A percentile compares a stretch with the other conserved stretches of the same genome.
phyloP scores from a whole-genome alignment of 352 stramenopile species.

The Globisporangium spinosum region DNA sequence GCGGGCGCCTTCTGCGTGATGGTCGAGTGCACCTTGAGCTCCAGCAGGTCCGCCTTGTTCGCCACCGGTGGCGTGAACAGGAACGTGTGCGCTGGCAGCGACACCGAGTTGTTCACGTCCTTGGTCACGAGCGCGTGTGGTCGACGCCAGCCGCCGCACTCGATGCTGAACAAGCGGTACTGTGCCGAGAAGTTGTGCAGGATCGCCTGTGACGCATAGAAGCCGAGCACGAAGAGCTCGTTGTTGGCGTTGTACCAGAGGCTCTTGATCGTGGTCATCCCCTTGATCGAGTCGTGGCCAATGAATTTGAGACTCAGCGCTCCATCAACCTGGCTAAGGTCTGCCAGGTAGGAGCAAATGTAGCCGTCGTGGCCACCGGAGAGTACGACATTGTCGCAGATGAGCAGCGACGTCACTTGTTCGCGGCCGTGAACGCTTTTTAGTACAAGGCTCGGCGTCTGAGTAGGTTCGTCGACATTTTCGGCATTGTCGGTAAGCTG shows the following conservation, averaged over 20 bases:
- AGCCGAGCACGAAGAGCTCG: slow-evolving; percentile 81
- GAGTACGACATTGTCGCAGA: slow-evolving; percentile 39
- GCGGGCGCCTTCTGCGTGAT: slow-evolving; percentile 1
- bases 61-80: slow-evolving; percentile 59
- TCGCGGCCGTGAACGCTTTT: slow-evolving; percentile 62
- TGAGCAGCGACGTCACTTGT: slow-evolving; percentile 58
- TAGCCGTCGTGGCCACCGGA: slow-evolving; percentile 82
- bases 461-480: not conserved
- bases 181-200: slow-evolving; percentile 71
- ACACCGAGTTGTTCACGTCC: slow-evolving; percentile 1
- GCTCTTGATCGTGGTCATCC: slow-evolving; percentile 71
- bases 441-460: slow-evolving; percentile 30
- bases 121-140: slow-evolving; percentile 53
- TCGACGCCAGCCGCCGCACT: slow-evolving; percentile 81
- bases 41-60: slow-evolving; percentile 44
- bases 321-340: slow-evolving; percentile 18
- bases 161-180: slow-evolving; percentile 71
- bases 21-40: slow-evolving; percentile 70
- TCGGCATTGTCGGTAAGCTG: not conserved
- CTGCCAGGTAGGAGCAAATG: slow-evolving; percentile 56
- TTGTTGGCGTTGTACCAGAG: slow-evolving; percentile 35
- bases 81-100: slow-evolving; percentile 54
- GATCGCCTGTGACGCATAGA: slow-evolving; percentile 68
- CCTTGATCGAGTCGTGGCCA: slow-evolving; percentile 70
- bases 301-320: slow-evolving; percentile 31